phyloP scores from a whole-genome alignment of 495 filamentous ascomycete genomes.

The Oleoguttula mirabilis region DNA sequence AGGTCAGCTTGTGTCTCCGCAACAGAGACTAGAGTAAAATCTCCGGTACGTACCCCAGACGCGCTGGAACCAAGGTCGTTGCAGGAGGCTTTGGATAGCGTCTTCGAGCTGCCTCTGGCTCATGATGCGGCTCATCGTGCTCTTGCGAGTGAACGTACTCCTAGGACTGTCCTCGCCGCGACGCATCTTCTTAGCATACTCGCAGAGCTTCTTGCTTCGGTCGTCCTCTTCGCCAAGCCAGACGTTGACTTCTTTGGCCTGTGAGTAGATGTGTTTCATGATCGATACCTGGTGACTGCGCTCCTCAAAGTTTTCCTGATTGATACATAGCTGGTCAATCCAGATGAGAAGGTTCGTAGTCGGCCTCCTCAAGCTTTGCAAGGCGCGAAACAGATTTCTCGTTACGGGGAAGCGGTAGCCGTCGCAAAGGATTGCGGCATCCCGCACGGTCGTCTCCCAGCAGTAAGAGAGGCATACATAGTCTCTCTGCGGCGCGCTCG shows the following conservation, averaged over 20 bases:
- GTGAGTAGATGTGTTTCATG: slow-evolving; percentile 23
- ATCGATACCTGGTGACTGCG: slow-evolving; percentile 19
- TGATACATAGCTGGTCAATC: slow-evolving; percentile 26
- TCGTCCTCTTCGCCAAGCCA: slow-evolving; percentile 15
- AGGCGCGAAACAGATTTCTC: slow-evolving; percentile 4
- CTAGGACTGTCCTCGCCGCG: slow-evolving; percentile 7
- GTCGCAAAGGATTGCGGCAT: slow-evolving; percentile 7
- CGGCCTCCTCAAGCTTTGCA: slow-evolving; percentile 6
- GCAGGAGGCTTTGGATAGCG: slow-evolving; percentile 12
- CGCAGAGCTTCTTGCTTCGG: slow-evolving; percentile 10
- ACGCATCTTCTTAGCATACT: slow-evolving; percentile 11
- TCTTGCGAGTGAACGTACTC: neutral
- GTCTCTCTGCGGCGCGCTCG: slow-evolving; percentile 1
- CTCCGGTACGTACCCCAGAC: too few relatives aligned
- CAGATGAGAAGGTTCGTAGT: slow-evolving; percentile 14
- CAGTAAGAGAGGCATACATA: slow-evolving; percentile 15
- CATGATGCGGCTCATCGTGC: slow-evolving; percentile 6
- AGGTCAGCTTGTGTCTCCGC: neutral
- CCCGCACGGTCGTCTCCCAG: slow-evolving; percentile 11
- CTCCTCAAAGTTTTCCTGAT: slow-evolving; percentile 23
- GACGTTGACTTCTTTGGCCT: slow-evolving; percentile 8
- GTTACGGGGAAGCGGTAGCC: slow-evolving; percentile 12
- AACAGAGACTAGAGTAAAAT: neutral
- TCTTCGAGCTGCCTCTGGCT: slow-evolving; percentile 11
- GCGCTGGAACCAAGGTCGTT: slow-evolving; percentile 9